These are phyloP conservation scores for Wilcoxina mikolae DNA, from an alignment of 495 filamentous ascomycete genomes.

Conservation along the genomic window DNA sequence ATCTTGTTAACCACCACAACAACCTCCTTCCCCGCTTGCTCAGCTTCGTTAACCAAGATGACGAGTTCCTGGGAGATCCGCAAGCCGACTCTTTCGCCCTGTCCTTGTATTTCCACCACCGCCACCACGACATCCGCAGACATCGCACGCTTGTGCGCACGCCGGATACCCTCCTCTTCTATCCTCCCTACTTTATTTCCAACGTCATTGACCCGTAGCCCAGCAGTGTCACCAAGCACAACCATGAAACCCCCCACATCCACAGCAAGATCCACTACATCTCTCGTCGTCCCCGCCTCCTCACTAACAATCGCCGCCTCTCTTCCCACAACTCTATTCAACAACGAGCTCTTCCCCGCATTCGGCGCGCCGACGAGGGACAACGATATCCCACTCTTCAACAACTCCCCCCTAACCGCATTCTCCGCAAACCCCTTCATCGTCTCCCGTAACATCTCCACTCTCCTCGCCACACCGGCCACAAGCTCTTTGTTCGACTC, in stretches of 20 bases:
- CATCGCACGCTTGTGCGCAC: slow-evolving; percentile 64
- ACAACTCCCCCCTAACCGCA: slow-evolving; percentile 67
- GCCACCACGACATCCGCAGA: slow-evolving; percentile 79
- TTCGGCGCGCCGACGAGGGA: slow-evolving; percentile 84
- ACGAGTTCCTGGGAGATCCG: slow-evolving; percentile 44
- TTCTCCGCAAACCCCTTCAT: slow-evolving; percentile 57
- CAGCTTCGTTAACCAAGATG: slow-evolving; percentile 41
- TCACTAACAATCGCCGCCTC: slow-evolving; percentile 89
- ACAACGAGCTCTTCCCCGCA: slow-evolving; percentile 83
- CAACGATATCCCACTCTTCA: slow-evolving; percentile 73
- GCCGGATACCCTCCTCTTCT: slow-evolving; percentile 78
- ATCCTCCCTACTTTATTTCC: slow-evolving; percentile 41
- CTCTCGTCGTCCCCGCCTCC: slow-evolving; percentile 83
- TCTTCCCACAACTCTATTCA: slow-evolving; percentile 80
- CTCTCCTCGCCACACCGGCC: slow-evolving; percentile 47
- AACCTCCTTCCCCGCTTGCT: slow-evolving; percentile 42
- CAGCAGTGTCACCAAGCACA: slow-evolving; percentile 82
- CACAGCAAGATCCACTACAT: slow-evolving; percentile 83
- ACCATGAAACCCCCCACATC: slow-evolving; percentile 83
- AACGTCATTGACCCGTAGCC: slow-evolving; percentile 41
- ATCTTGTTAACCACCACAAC: slow-evolving; percentile 73
- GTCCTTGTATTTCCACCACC: slow-evolving; percentile 41
- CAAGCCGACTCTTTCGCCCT: slow-evolving; percentile 30
- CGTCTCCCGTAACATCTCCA: slow-evolving; percentile 42
- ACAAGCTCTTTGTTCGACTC: slow-evolving; percentile 63